Base-by-base conservation (phyloP, 2,329 filamentous ascomycete species). In the Sclerotinia sclerotiorum region DNA sequence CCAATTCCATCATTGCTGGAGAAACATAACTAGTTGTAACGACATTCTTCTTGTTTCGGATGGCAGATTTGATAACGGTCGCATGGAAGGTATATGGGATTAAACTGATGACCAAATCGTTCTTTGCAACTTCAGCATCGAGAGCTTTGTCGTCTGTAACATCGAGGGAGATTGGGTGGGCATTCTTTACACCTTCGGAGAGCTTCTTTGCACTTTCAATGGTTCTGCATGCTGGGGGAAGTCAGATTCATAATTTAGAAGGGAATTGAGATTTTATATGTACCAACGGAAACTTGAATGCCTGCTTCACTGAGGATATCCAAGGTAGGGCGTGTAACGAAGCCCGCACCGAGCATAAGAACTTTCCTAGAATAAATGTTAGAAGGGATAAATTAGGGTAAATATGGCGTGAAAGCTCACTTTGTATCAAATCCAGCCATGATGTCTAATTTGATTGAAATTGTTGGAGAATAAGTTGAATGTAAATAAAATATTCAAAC, bases 11-110 rank as follows among this genome's bases (percentile, higher is more conserved):
- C 93, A 97, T 97, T 73, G 92, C 92, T 4, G 93, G 93, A 5
- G 92, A 96, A 74, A 97, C 91, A 78, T 98, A 98, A 73, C 88
- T 93, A 42, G 94, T 97, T 69, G 94, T 97, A 77, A 98, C 94
- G 70, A 98, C 93, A 83, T 98, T 84, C 86, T 94, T 97, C 91
- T 97, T 97, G 77, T 90, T 87, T 77, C 90, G 87, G 82, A 98
- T 97, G 72, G 93, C 94, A 48, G 90, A 89, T 86, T 97, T 94
- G 87, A 97, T 96, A 76, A 97, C 93, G 68, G 86, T 84, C 57
- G 90, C 91, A 80, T 97, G 93, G 86, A 88, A 92, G 70, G 88
- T 96, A 83, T 97, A 98, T 63, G 94, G 94, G 75, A 98, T 97
- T 80, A 98, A 80, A 77, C 83, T 87, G 79, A 94, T 90, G 78